Conservation (phyloP, 2,329 filamentous ascomycete genomes). For the Fusarium praegraminearum region DNA sequence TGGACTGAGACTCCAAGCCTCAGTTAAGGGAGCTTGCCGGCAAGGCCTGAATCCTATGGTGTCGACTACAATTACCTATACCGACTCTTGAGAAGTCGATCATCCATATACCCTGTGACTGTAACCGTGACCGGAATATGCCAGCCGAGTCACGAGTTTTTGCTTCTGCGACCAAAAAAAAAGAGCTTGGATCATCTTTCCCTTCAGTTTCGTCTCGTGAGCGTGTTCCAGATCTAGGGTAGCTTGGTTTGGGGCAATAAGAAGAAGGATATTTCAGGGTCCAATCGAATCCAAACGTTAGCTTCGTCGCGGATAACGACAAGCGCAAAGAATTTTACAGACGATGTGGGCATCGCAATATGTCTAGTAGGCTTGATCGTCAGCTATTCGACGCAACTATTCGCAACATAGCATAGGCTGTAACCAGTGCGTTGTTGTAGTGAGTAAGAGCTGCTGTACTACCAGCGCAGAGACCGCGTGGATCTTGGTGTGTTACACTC, state of each 20-base stretch:
- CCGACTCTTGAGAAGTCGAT: conserved; percentile 6
- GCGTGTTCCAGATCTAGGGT: conserved; percentile 24
- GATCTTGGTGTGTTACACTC: conserved; percentile 4
- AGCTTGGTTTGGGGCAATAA: conserved; percentile 25
- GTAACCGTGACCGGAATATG: not conserved
- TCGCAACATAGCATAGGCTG: not conserved
- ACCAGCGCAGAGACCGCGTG: conserved; percentile 4
- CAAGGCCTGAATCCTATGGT: conserved; percentile 25
- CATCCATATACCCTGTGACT: conserved; percentile 3
- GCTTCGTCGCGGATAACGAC: conserved; percentile 26
- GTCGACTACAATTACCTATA: conserved; percentile 1
- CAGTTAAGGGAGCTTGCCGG: conserved; percentile 25
- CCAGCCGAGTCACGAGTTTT: conserved; percentile 3
- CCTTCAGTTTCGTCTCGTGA: conserved; percentile 8
- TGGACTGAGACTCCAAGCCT: conserved; percentile 26
- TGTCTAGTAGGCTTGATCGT: not conserved
- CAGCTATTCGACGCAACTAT: not conserved
- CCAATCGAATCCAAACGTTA: conserved; percentile 30
- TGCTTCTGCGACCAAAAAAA: not conserved
- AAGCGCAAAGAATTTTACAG: conserved; percentile 15
- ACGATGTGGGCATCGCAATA: conserved; percentile 18
- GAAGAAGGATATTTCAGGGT: conserved; percentile 22
- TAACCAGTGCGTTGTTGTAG: not conserved
- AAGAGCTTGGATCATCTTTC: not conserved
- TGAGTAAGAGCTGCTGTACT: not conserved